Evolutionary conservation across 257 asterid species (phyloP).

Genomic region (Solanum bulbocastanum): DNA sequence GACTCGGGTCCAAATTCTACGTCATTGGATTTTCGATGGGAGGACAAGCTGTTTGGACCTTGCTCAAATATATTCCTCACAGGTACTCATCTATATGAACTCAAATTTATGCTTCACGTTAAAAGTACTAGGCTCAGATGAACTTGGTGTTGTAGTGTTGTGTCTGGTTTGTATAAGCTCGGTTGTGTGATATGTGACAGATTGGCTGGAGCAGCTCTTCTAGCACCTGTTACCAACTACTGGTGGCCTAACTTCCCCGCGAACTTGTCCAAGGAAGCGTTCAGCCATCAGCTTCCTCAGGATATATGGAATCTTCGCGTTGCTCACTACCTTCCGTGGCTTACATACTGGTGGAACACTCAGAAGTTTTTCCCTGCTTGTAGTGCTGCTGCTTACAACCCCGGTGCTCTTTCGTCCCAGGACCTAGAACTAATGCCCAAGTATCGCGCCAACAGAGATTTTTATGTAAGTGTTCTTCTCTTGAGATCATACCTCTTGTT

Average conservation of each 20-base stretch:
- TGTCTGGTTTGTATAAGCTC: background rate
- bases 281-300: slow-evolving; percentile 24
- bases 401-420: slow-evolving; percentile 24
- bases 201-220: slow-evolving; percentile 74
- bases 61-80: slow-evolving; percentile 89
- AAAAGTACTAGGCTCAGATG: background rate
- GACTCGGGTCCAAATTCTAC: slow-evolving; percentile 64
- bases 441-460: slow-evolving; percentile 2
- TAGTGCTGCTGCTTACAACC: slow-evolving; percentile 26
- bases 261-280: slow-evolving; percentile 52
- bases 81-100: slow-evolving; percentile 28
- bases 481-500: background rate
- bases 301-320: slow-evolving; percentile 84
- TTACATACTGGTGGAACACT: slow-evolving; percentile 85
- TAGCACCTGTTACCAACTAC: slow-evolving; percentile 68
- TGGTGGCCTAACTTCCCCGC: slow-evolving; percentile 87
- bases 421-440: slow-evolving; percentile 47
- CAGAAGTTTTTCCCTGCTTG: slow-evolving; percentile 61
- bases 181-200: slow-evolving; percentile 27
- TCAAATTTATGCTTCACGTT: background rate
- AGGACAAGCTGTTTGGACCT: slow-evolving; percentile 72
- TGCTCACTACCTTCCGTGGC: slow-evolving; percentile 73
- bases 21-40: slow-evolving; percentile 81
- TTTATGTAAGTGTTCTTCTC: background rate
- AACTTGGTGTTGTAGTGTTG: background rate